Evolutionary conservation across 495 filamentous ascomycete species (phyloP).

Genomic region (Evansstolkia leycettana): DNA sequence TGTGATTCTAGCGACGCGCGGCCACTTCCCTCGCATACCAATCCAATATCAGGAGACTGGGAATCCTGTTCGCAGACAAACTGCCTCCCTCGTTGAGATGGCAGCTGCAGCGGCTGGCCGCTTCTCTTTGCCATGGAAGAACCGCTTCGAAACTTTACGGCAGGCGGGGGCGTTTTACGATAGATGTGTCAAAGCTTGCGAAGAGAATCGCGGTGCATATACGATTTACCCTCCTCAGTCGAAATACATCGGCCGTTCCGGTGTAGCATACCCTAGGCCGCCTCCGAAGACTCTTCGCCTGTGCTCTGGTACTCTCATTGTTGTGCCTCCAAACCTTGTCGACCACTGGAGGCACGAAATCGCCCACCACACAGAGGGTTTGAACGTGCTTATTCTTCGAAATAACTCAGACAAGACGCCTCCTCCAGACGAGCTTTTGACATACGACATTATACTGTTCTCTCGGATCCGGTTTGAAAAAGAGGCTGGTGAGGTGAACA

Average conservation of each 20-base stretch:
- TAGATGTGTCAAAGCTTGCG: constrained; percentile 43
- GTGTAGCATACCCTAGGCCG: constrained; percentile 22
- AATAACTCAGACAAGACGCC: constrained; percentile 44
- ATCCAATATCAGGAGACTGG: constrained; percentile 40
- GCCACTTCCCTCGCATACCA: constrained; percentile 55
- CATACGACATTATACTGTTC: constrained; percentile 72
- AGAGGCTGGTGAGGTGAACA: constrained; percentile 30
- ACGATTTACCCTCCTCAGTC: constrained; percentile 34
- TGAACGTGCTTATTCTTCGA: constrained; percentile 52
- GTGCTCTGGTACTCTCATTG: constrained; percentile 49
- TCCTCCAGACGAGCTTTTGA: constrained; percentile 39
- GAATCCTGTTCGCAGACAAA: constrained; percentile 27
- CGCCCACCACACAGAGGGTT: constrained; percentile 52
- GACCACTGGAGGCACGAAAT: constrained; percentile 49
- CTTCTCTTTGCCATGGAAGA: constrained; percentile 56
- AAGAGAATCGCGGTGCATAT: constrained; percentile 41
- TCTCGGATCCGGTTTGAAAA: constrained; percentile 60
- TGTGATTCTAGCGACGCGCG: constrained; percentile 67
- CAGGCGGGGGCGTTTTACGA: constrained; percentile 24
- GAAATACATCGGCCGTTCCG: constrained; percentile 30
- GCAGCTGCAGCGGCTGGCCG: constrained; percentile 55
- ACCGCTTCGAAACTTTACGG: constrained; percentile 34
- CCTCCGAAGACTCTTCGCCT: constrained; percentile 43
- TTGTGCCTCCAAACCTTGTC: constrained; percentile 40
- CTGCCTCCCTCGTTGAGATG: constrained; percentile 53